Percentiles rank a stretch among this genome's conserved stretches.
Evolutionary conservation across 2,329 filamentous ascomycete species (phyloP).

Genomic region (Penicillium sp.): DNA sequence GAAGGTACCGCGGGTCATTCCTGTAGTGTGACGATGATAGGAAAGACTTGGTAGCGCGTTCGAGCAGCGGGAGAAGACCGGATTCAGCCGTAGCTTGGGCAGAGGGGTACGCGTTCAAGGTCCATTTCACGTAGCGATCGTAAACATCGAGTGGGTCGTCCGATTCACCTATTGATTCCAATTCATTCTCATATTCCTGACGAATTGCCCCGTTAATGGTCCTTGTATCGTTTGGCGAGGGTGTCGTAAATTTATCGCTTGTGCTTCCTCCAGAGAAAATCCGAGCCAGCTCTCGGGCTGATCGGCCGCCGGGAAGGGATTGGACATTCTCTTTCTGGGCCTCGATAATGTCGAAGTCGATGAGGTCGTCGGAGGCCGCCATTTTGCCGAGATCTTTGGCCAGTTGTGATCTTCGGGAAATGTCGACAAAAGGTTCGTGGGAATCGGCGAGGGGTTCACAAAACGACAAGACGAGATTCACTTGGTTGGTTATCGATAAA

Average conservation of each 20-base stretch:
- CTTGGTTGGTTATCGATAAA: slow-evolving; percentile 44
- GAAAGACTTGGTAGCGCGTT: slow-evolving; percentile 91
- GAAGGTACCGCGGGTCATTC: slow-evolving; percentile 92
- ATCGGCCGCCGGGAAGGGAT: slow-evolving; percentile 83
- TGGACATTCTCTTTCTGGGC: slow-evolving; percentile 98
- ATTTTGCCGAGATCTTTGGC: slow-evolving; percentile 58
- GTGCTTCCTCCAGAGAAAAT: slow-evolving; percentile 62
- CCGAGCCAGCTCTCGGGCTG: slow-evolving; percentile 84
- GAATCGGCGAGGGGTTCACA: slow-evolving; percentile 19
- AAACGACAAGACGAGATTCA: not conserved
- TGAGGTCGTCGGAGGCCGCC: slow-evolving; percentile 51
- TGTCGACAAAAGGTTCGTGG: slow-evolving; percentile 11
- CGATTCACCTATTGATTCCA: slow-evolving; percentile 78
- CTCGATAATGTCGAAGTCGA: slow-evolving; percentile 89
- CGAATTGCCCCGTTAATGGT: slow-evolving; percentile 80
- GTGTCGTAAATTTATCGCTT: slow-evolving; percentile 61
- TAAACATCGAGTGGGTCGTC: slow-evolving; percentile 96
- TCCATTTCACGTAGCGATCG: slow-evolving; percentile 97
- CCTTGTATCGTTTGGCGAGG: slow-evolving; percentile 73
- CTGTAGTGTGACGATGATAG: slow-evolving; percentile 86
- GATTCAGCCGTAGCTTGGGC: slow-evolving; percentile 90
- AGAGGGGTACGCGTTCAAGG: slow-evolving; percentile 90
- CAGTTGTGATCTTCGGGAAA: slow-evolving; percentile 11
- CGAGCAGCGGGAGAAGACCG: slow-evolving; percentile 85
- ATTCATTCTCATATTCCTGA: slow-evolving; percentile 83